A percentile compares a stretch with the other conserved stretches of the same genome.
Conservation (phyloP, 495 filamentous ascomycete species). For the Podospora pseudopauciseta region DNA sequence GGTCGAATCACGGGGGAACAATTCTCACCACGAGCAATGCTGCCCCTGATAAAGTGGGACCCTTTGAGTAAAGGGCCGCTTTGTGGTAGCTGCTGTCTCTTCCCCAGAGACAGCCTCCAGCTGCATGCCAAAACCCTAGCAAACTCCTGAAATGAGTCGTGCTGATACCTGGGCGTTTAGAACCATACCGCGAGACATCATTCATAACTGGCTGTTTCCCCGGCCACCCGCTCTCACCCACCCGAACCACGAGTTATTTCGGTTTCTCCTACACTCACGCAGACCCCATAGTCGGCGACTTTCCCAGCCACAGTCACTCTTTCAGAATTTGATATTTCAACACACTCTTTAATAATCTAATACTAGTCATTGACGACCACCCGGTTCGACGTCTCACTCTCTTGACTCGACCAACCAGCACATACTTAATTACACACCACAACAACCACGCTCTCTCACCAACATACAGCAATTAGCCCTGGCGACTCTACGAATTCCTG, state of each 20-base stretch:
- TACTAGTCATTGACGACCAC: slow-evolving; percentile 36
- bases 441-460: slow-evolving; percentile 9
- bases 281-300: slow-evolving; percentile 23
- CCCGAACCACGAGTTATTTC: slow-evolving; percentile 34
- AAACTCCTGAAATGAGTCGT: slow-evolving; percentile 19
- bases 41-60: slow-evolving; percentile 31
- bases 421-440: slow-evolving; percentile 23
- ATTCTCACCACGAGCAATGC: slow-evolving; percentile 12
- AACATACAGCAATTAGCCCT: slow-evolving; percentile 1
- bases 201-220: slow-evolving; percentile 39
- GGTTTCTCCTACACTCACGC: slow-evolving; percentile 26
- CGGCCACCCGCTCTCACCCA: slow-evolving; percentile 33
- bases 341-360: slow-evolving; percentile 56
- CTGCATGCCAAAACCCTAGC: slow-evolving; percentile 3
- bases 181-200: slow-evolving; percentile 28
- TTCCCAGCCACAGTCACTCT: slow-evolving; percentile 50
- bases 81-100: slow-evolving; percentile 1
- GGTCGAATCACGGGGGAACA: slow-evolving; percentile 30
- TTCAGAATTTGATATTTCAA: slow-evolving; percentile 43
- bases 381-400: slow-evolving; percentile 43
- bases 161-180: slow-evolving; percentile 27
- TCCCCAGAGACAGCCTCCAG: neutral
- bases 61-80: slow-evolving; percentile 27
- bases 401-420: slow-evolving; percentile 38
- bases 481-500: slow-evolving; percentile 37